Evolutionary conservation across 176 grass and related monocot genomes (phyloP).

Genomic region (Avena atlantica): DNA sequence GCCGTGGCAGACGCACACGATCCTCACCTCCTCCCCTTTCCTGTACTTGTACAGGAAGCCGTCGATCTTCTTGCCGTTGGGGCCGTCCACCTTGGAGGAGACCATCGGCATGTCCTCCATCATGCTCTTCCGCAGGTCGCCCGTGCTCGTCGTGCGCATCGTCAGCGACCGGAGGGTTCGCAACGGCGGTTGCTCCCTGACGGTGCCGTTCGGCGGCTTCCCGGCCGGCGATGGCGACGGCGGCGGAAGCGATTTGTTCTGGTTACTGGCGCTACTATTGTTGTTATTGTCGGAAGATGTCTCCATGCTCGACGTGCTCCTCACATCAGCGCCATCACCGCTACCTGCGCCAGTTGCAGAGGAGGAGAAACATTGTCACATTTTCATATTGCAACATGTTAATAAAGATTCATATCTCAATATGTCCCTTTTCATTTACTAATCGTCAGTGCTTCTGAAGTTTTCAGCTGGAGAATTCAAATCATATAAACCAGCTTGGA

Average conservation of each 20-base stretch:
- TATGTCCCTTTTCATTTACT: neutral
- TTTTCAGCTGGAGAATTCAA: constrained; percentile 13
- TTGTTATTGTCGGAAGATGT: constrained; percentile 33
- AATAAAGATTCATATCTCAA: neutral
- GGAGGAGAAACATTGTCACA: neutral
- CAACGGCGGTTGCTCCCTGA: constrained; percentile 26
- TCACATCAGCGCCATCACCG: neutral
- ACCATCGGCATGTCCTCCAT: constrained; percentile 97
- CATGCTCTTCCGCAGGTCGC: constrained; percentile 74
- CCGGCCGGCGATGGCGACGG: neutral
- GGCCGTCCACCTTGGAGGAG: constrained; percentile 65
- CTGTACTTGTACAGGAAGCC: constrained; percentile 94
- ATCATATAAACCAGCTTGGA: constrained; percentile 13
- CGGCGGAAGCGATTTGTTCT: constrained; percentile 29
- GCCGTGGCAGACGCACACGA: constrained; percentile 98
- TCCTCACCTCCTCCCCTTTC: constrained; percentile 79
- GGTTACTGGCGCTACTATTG: neutral
- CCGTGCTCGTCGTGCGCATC: constrained; percentile 57
- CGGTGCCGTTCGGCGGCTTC: neutral
- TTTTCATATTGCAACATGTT: constrained; percentile 20
- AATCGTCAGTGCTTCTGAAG: neutral
- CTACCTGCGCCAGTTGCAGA: neutral
- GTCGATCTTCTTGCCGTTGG: constrained; percentile 67
- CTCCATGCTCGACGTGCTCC: constrained; percentile 28
- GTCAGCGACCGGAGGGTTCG: constrained; percentile 55